A percentile compares a stretch with the other conserved stretches of the same genome.
Evolutionary conservation across 2,329 filamentous ascomycete genomes (phyloP).

Genomic region (Mycosphaerella arachidis): DNA sequence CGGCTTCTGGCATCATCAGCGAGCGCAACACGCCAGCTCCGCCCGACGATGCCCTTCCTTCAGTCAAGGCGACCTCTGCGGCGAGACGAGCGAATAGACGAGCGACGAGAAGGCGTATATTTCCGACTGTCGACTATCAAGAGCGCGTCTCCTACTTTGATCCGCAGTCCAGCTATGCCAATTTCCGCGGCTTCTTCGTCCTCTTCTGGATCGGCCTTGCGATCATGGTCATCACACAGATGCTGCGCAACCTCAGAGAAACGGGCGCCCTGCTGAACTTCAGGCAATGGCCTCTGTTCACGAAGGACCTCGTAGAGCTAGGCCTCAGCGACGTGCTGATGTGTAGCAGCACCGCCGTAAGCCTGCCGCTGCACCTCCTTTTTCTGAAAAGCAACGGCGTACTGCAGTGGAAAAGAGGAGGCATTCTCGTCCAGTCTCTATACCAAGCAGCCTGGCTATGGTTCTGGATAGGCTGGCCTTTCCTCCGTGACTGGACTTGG

Average conservation of each 20-base stretch:
- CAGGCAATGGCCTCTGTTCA: slow-evolving; percentile 83
- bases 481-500: slow-evolving; percentile 87
- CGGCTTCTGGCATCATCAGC: slow-evolving; percentile 17
- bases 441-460: slow-evolving; percentile 75
- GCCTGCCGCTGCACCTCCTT: slow-evolving; percentile 13
- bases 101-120: slow-evolving; percentile 65
- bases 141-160: slow-evolving; percentile 94
- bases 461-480: slow-evolving; percentile 74
- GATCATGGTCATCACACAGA: slow-evolving; percentile 95
- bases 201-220: slow-evolving; percentile 96
- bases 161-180: slow-evolving; percentile 80
- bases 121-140: slow-evolving; percentile 88
- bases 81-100: slow-evolving; percentile 73
- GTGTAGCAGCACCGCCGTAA: slow-evolving; percentile 35
- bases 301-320: slow-evolving; percentile 82
- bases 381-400: slow-evolving; percentile 30
- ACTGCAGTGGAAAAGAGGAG: slow-evolving; percentile 58
- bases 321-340: slow-evolving; percentile 79
- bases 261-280: slow-evolving; percentile 82
- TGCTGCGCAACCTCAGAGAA: slow-evolving; percentile 87
- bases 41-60: slow-evolving; percentile 87
- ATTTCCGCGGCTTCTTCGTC: slow-evolving; percentile 96
- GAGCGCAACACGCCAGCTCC: slow-evolving; percentile 67
- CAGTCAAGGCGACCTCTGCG: slow-evolving; percentile 76
- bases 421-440: slow-evolving; percentile 77